phyloP scores from a whole-genome alignment of 2,329 filamentous ascomycete genomes.

The Apiospora hydei region DNA sequence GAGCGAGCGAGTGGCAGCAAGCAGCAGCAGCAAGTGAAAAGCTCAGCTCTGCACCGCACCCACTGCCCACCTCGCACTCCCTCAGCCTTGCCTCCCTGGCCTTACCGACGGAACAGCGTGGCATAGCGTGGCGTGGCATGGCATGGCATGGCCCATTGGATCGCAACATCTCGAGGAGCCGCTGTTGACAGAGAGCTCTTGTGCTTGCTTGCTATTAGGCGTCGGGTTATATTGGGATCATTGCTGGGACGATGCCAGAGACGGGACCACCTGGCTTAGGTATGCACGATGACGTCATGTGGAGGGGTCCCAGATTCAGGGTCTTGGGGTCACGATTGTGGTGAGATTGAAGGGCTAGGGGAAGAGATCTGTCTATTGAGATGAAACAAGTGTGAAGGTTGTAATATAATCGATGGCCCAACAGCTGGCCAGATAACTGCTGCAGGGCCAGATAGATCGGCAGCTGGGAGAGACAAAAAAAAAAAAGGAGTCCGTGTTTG shows the following conservation, averaged over 20 bases:
- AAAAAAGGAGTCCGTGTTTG: slow-evolving; percentile 16
- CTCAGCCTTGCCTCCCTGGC: too few relatives aligned
- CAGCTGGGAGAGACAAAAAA: not conserved
- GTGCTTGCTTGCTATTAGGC: not conserved
- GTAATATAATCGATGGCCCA: slow-evolving; percentile 1
- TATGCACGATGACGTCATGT: slow-evolving; percentile 12
- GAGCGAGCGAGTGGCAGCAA: not conserved
- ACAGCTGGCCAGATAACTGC: slow-evolving; percentile 6
- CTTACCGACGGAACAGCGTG: too few relatives aligned
- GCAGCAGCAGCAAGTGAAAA: not conserved
- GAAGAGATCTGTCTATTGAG: slow-evolving; percentile 9
- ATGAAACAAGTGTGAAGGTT: slow-evolving; percentile 14
- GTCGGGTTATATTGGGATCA: slow-evolving; percentile 7
- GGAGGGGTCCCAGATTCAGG: slow-evolving; percentile 18
- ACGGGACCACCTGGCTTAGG: not conserved
- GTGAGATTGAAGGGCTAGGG: slow-evolving; percentile 19
- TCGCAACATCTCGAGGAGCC: not conserved
- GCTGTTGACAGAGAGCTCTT: not conserved
- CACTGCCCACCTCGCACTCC: too few relatives aligned
- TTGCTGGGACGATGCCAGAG: not conserved
- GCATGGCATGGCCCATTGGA: not conserved
- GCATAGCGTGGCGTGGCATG: not conserved
- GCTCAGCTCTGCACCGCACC: too few relatives aligned
- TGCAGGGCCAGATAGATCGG: slow-evolving; percentile 12
- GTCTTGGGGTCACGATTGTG: slow-evolving; percentile 15